Evolutionary conservation across 2,329 filamentous ascomycete genomes (phyloP), one percentile per base, ranked within the genome.

Genomic region (Alternaria rosae): DNA sequence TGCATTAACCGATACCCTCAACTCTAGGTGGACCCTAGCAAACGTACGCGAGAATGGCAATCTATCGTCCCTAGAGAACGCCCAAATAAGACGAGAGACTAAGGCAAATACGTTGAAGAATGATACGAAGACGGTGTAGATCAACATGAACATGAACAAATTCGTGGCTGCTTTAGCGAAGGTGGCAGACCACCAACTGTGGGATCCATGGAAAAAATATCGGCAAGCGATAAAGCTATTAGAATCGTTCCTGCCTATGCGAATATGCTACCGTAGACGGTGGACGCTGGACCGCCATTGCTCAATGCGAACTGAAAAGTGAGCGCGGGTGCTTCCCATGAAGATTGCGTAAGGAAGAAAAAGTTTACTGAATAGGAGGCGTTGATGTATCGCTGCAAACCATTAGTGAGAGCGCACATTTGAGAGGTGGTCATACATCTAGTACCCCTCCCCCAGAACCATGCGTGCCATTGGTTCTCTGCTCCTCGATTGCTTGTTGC

Each of bases 51-150:
- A 58, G 68, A 70, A 74, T 0, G 82, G 82, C 0, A 84, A 70
- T 4, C 80, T 83, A 3, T 80, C 80, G 54, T 85, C 83, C 2
- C 81, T 69, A 9, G 83, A 79, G 76, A 83, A 85, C 0, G 82
- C 82, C 83, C 83, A 85, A 3, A 81, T 80, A 1, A 85, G 70
- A 5, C 83, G 80, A 1, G 82, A 82, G 0, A 81, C 81, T 1
- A 82, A 84, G 1, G 84, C 82, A 7, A 84, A 76, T 35, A 78
- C 75, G 17, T 78, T 79, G 48, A 82, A 77, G 61, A 80, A 71
- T 7, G 70, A 74, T 5, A 77, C 69, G 68, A 45, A 73, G 70
- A 80, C 74, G 30, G 75, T 70, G 61, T 78, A 75, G 28, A 71
- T 61, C 73, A 72, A 30, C 61, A 73, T 65, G 50, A 64, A 32